phyloP scores from a whole-genome alignment of 78 protist genomes.

The Monosiga brevicollis region DNA sequence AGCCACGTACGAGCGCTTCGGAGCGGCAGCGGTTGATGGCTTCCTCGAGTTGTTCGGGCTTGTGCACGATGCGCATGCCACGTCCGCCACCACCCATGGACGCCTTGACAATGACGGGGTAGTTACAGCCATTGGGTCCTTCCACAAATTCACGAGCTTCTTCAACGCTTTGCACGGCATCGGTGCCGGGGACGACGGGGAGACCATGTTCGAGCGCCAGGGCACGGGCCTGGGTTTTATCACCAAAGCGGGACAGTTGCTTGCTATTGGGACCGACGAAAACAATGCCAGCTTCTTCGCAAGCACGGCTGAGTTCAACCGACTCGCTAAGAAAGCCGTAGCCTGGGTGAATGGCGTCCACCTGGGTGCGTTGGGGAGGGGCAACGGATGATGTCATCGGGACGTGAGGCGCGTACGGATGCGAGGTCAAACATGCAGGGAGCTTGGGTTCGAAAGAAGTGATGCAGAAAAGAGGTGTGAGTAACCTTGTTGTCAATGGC shows the following conservation, averaged over 20 bases:
- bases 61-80: constrained; percentile 76
- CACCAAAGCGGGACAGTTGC: constrained; percentile 12
- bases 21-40: constrained; percentile 1
- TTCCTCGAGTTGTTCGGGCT: constrained; percentile 11
- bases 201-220: constrained; percentile 80
- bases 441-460: no score
- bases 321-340: constrained; percentile 91
- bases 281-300: constrained; percentile 46
- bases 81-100: constrained; percentile 95
- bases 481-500: constrained; percentile 40
- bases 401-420: no score
- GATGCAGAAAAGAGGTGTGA: background rate
- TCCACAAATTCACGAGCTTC: constrained; percentile 26
- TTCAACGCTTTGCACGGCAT: constrained; percentile 44
- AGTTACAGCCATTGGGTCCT: constrained; percentile 74
- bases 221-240: constrained; percentile 32
- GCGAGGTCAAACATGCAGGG: no score
- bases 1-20: constrained; percentile 23
- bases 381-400: no score
- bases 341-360: constrained; percentile 87
- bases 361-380: background rate
- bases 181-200: constrained; percentile 78
- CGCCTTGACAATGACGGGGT: constrained; percentile 95
- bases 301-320: constrained; percentile 57
- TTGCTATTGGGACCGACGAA: constrained; percentile 62